A percentile compares a stretch with the other conserved stretches of the same genome.
Conservation (phyloP, 2,329 filamentous ascomycete species). For the Berkeleyomyces basicola region DNA sequence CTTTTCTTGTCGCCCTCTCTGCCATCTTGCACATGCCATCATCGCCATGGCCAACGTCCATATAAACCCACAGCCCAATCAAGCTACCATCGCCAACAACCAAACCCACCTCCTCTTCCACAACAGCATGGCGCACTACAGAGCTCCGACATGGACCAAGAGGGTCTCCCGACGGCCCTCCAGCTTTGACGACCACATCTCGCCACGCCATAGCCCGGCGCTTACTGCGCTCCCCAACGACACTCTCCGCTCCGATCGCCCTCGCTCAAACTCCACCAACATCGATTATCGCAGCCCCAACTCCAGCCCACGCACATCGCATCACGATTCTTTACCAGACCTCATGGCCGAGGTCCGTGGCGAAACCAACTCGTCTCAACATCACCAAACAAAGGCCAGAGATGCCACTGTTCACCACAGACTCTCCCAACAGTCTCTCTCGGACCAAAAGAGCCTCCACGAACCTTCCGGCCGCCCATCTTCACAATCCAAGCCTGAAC, state of each 20-base stretch:
- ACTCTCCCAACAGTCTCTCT: neutral
- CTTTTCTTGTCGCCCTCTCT: neutral
- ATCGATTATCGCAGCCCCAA: neutral
- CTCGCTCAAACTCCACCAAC: neutral
- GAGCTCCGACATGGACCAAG: slow-evolving; percentile 13
- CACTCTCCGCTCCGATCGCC: neutral
- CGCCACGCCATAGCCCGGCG: slow-evolving; percentile 5
- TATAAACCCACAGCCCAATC: neutral
- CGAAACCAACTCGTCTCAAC: neutral
- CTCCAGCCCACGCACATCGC: neutral
- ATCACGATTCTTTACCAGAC: neutral
- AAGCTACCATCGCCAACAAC: neutral
- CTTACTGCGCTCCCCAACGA: neutral
- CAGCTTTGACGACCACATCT: slow-evolving; percentile 9
- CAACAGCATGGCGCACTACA: slow-evolving; percentile 7
- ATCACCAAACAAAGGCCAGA: neutral
- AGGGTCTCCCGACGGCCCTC: slow-evolving; percentile 10
- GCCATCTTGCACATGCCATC: neutral
- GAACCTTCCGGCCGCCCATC: neutral
- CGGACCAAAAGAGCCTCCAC: neutral
- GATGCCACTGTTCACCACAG: neutral
- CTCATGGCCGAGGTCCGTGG: neutral
- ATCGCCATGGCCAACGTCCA: neutral
- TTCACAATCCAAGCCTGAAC: neutral
- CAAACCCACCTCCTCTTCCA: slow-evolving; percentile 8